Evolutionary conservation across 2,329 filamentous ascomycete genomes (phyloP), one percentile per base, ranked within the genome.

Genomic region (Herpomyces periplanetae): DNA sequence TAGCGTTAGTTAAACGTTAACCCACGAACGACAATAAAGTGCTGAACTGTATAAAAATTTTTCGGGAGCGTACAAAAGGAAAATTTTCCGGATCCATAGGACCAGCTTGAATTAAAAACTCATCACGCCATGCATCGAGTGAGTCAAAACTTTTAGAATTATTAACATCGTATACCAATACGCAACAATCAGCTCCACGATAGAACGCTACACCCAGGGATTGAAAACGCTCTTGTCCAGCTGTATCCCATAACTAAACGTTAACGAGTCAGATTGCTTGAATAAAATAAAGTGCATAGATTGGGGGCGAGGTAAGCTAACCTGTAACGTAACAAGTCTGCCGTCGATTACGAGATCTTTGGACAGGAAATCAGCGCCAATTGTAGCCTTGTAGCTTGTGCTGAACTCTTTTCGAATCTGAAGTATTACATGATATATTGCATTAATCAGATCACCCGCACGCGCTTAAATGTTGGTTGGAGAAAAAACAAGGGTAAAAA

Each of bases 371-470:
- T 96, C 80, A 38, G 80, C 80, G 29, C 80, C 80, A 38, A 96
- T 96, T 17, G 80, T 96, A 24, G 80, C 80, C 47, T 96, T 96
- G 58, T 96, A 96, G 47, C 73, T 88, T 30, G 73, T 75, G 39
- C 73, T 88, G 49, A 96, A 96, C 42, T 96, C 91, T 49, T 96
- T 96, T 51, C n/a, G n/a, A n/a, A n/a, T n/a, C n/a, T n/a, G n/a
- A n/a, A n/a, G n/a, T n/a, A n/a, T n/a, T n/a, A n/a, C 14, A 15
- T 7, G n/a, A 15, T 7, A 7, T 9, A 8, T 7, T 15, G 7
- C 7, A n/a, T n/a, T n/a, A 7, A 15, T 15, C 7, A 7, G 14
- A 7, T 15, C 14, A 15, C 13, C 20, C 22, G 13, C 15, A 16
- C 19, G 7, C n/a, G 7, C 11, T 11, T 15, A 15, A 27, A 15